phyloP scores from a whole-genome alignment of 257 asterid species.

The Voacanga thouarsii region DNA sequence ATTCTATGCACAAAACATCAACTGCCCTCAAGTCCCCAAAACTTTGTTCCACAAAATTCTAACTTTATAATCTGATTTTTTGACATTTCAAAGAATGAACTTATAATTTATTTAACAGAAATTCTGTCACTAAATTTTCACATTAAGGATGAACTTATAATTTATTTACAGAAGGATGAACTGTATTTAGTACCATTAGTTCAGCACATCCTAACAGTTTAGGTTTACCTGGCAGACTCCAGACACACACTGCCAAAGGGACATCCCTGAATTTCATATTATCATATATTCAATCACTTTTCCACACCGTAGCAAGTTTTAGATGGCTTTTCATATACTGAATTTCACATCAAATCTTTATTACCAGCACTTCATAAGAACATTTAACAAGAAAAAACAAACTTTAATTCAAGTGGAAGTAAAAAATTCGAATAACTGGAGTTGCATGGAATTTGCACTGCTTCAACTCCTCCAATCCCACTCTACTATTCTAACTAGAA shows the following conservation, averaged over 20 bases:
- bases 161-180: neutral
- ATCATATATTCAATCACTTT: neutral
- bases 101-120: neutral
- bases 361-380: neutral
- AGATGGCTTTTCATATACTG: neutral
- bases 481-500: neutral
- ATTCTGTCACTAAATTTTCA: neutral
- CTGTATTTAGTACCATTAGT: neutral
- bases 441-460: neutral
- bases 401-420: neutral
- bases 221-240: neutral
- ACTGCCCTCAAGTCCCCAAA: neutral
- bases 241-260: neutral
- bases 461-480: neutral
- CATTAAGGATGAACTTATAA: no score
- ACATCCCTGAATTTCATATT: neutral
- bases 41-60: neutral
- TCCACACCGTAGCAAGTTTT: neutral
- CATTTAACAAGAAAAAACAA: neutral
- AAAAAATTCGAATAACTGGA: neutral
- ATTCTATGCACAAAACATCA: no score
- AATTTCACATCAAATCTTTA: neutral
- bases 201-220: no score
- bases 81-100: neutral
- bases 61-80: neutral